Evolutionary conservation across 805 yeast species (phyloP), one percentile per base, ranked within the genome.

Genomic region (Saccharomyces mikatae): DNA sequence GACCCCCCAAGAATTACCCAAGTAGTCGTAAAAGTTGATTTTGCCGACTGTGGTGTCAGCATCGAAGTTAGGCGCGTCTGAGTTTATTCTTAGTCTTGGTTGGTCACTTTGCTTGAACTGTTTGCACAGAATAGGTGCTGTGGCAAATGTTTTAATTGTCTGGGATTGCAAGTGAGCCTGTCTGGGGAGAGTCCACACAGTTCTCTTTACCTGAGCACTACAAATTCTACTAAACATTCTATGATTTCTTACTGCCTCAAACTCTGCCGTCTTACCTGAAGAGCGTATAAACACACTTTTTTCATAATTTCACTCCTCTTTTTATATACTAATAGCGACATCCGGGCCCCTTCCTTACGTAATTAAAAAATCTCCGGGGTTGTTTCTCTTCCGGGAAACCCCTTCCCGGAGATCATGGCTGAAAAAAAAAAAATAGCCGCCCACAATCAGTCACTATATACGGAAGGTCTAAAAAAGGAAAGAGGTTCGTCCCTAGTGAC

Each of bases 1-100:
- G 51, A 90, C 84, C 49, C 85, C 83, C 97, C 97, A 90, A 49
- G 84, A 80, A 74, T 86, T 82, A 50, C 92, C 92, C 63, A 89
- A 77, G 78, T 78, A 90, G 58, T 91, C 84, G 76, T 90, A 96
- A 83, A 90, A 90, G 61, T 87, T 82, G 68, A 90, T 82, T 59
- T 81, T 81, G 55, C 97, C 97, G 59, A 77, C 78, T 56, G 96
- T 87, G 54, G 96, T 82, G 60, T 81, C 82, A 56, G 96, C 92
- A 58, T 78, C 76, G 80, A 90, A 90, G 73, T 91, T 85, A 69
- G 97, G 97, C 56, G 96, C 97, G 52, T 74, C 74, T 47, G 91
- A 81, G 53, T 95, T 95, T 70, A 86, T 85, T 77, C 96, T 62
- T 61, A 84, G 73, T 71, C 82, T 77, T 69, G 83, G 83, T 68